These are phyloP conservation scores for Talaromyces albobiverticillius DNA, from an alignment of 2,329 filamentous ascomycete genomes.

Conservation along the genomic window DNA sequence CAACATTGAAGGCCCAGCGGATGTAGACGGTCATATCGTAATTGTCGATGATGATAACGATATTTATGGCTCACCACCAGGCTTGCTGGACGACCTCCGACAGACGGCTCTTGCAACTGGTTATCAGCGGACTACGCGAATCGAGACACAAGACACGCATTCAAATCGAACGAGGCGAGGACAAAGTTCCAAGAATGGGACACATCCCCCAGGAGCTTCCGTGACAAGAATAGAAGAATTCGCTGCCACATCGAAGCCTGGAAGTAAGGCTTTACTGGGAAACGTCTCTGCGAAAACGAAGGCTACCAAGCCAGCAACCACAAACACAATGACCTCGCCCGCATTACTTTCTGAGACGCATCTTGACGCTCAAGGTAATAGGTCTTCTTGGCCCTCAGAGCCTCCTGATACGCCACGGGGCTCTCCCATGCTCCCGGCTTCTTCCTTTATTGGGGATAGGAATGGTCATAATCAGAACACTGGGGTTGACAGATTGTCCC, in stretches of 20 bases:
- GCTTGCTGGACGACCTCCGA: constrained; percentile 34
- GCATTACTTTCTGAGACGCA: constrained; percentile 39
- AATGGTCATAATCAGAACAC: not conserved
- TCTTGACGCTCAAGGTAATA: constrained; percentile 34
- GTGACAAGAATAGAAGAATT: constrained; percentile 23
- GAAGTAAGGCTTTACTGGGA: constrained; percentile 30
- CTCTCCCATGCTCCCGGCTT: constrained; percentile 1
- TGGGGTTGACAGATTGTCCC: constrained; percentile 16
- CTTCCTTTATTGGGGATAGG: not conserved
- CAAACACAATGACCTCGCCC: constrained; percentile 29
- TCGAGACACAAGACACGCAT: not conserved
- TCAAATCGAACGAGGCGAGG: not conserved
- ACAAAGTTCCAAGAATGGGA: not conserved
- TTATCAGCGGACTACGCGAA: constrained; percentile 18
- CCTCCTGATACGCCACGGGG: constrained; percentile 15
- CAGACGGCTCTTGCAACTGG: constrained; percentile 22
- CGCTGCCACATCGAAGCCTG: constrained; percentile 24
- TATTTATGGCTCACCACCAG: constrained; percentile 33
- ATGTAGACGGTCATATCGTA: constrained; percentile 36
- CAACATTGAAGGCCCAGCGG: constrained; percentile 33
- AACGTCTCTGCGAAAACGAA: constrained; percentile 13
- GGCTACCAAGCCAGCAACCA: constrained; percentile 17
- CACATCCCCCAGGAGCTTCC: not conserved
- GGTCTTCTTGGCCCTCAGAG: constrained; percentile 16
- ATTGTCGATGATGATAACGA: constrained; percentile 28